Evolutionary conservation across 352 stramenopile genomes (phyloP).

Genomic region (Phytophthora rubi): DNA sequence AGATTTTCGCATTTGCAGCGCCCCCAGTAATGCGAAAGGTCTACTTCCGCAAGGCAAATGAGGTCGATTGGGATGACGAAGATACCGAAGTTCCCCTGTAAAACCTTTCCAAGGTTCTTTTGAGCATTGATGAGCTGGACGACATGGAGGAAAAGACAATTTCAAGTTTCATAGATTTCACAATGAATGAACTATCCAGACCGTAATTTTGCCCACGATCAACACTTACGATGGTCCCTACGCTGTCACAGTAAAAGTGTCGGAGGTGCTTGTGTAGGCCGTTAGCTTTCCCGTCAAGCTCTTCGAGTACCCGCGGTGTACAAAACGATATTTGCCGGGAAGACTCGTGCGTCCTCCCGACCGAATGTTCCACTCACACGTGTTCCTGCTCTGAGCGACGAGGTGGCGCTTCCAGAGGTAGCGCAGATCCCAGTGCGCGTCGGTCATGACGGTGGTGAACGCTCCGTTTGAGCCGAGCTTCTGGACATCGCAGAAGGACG

Average conservation of each 20-base stretch:
- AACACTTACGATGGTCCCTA: neutral
- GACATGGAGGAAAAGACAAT: too few species aligned
- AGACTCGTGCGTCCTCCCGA: conserved; percentile 33
- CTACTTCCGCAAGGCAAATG: neutral
- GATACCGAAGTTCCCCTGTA: neutral
- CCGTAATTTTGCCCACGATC: too few species aligned
- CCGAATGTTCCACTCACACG: conserved; percentile 56
- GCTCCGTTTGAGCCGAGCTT: conserved; percentile 20
- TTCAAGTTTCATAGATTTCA: neutral
- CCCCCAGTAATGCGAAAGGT: neutral
- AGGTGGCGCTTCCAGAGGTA: conserved; percentile 45
- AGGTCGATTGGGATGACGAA: neutral
- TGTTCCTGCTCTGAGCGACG: conserved; percentile 47
- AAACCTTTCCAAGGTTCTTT: neutral
- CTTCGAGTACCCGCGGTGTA: conserved; percentile 55
- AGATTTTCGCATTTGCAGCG: neutral
- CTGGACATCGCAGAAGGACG: conserved; percentile 65
- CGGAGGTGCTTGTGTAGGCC: conserved; percentile 39
- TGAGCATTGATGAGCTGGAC: too few species aligned
- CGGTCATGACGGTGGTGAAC: conserved; percentile 50
- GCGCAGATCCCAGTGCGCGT: conserved; percentile 62
- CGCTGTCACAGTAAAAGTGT: conserved; percentile 33
- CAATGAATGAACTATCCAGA: neutral
- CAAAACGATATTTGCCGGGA: conserved; percentile 49
- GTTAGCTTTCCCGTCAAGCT: conserved; percentile 36